Percentiles rank a stretch among this genome's conserved stretches.
phyloP scores from a whole-genome alignment of 805 yeast species.

The Metschnikowia kofuensis region DNA sequence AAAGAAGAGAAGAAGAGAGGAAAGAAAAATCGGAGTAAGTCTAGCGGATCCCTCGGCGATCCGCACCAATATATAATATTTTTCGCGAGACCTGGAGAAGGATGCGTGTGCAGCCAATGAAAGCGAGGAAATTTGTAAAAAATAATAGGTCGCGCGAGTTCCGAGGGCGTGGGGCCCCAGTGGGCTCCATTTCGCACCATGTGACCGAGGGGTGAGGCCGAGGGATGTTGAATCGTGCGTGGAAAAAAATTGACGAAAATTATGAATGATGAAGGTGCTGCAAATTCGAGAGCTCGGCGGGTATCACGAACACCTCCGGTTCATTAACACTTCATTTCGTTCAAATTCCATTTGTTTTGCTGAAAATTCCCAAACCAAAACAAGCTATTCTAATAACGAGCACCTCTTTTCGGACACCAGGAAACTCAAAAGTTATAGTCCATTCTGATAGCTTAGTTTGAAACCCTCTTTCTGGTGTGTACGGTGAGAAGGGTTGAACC shows the following conservation, averaged over 20 bases:
- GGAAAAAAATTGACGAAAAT: background rate
- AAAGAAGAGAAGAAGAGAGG: constrained; percentile 2
- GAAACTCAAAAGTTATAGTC: too few species aligned
- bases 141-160: constrained; percentile 4
- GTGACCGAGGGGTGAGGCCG: background rate
- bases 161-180: constrained; percentile 11
- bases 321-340: background rate
- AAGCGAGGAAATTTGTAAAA: constrained; percentile 22
- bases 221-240: background rate
- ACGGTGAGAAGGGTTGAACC: too few species aligned
- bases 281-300: background rate
- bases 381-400: too few species aligned
- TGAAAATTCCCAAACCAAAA: too few species aligned
- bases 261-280: background rate
- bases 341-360: background rate
- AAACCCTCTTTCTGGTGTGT: too few species aligned
- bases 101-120: constrained; percentile 22
- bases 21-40: background rate
- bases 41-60: constrained; percentile 2
- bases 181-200: too few species aligned
- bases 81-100: constrained; percentile 14
- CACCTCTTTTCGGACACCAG: too few species aligned
- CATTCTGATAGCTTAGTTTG: too few species aligned
- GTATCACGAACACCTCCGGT: background rate
- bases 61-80: constrained; percentile 10